Evolutionary conservation across 148 eudicot species (phyloP), one percentile per base, ranked within the genome.

Genomic region (Chenopodium quinoa): DNA sequence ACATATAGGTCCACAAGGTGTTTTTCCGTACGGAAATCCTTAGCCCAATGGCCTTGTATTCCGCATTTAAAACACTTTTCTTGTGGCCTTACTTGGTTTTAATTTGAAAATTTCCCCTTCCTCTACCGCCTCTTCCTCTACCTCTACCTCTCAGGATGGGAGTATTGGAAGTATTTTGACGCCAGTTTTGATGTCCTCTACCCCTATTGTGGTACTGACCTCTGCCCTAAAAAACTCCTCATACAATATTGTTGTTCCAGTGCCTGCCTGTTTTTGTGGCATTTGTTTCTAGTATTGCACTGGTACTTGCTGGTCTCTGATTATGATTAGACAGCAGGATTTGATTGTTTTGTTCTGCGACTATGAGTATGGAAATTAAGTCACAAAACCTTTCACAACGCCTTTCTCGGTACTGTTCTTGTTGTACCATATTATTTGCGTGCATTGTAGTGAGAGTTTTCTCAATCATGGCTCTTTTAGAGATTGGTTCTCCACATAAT

Each of bases 401-500:
- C 0, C 40, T 37, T 37, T 37, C 40, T 37, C 6, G 40, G 40
- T 37, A 37, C 5, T 37, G 40, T 37, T 37, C 37, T 37, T 37
- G 40, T 6, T 4, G 40, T 37, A 37, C 40, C 40, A 37, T 37
- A 37, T 37, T 37, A 37, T 37, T 37, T 37, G 60, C 4, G 25
- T 76, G 78, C 78, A 56, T 76, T n/a, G 68, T 76, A 2, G 68
- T 52, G 4, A 71, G 47, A 9, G 40, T 78, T n/a, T 78, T 65
- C 17, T 78, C 80, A 20, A 78, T 20, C 73, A 46, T 78, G 20
- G 25, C 32, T n/a, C n/a, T 17, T 3, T 66, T 73, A 78, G 20
- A 34, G 48, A 46, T 46, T 16, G 4, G n/a, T 64, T 77, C 32
- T n/a, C 79, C 71, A 32, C 62, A 78, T 56, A 78, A 65, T 19